These are phyloP conservation scores for Dactylellina parvicollis DNA, from an alignment of 2,329 filamentous ascomycete species.

Conservation along the genomic window DNA sequence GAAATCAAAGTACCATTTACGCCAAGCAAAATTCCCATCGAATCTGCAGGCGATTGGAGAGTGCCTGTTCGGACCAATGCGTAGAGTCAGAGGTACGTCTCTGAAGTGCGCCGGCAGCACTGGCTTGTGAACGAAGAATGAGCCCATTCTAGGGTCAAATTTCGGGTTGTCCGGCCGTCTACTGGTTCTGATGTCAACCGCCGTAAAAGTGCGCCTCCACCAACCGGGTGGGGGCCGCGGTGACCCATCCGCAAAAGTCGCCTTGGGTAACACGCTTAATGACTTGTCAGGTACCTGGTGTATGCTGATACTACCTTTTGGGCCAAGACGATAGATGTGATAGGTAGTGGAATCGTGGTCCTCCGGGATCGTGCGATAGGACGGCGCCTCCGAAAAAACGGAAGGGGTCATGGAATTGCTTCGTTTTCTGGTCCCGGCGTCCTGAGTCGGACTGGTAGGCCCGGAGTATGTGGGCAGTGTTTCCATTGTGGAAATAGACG, in stretches of 20 bases:
- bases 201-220: conserved; percentile 21
- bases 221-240: conserved; percentile 27
- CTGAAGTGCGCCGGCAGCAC: background rate
- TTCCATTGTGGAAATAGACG: conserved; percentile 47
- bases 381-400: conserved; percentile 38
- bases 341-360: conserved; percentile 47
- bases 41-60: conserved; percentile 49
- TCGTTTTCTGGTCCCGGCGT: conserved; percentile 7
- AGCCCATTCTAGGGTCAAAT: conserved; percentile 42
- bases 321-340: conserved; percentile 35
- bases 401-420: conserved; percentile 48
- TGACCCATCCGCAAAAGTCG: conserved; percentile 38
- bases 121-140: conserved; percentile 49
- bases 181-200: conserved; percentile 19
- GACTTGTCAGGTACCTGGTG: conserved; percentile 43
- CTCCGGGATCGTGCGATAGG: conserved; percentile 49
- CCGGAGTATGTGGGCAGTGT: conserved; percentile 44
- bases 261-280: conserved; percentile 25
- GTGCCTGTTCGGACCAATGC: conserved; percentile 36
- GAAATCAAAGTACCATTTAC: conserved; percentile 47
- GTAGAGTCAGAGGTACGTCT: conserved; percentile 26
- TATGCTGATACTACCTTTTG: conserved; percentile 22
- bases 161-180: conserved; percentile 36
- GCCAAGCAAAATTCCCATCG: conserved; percentile 33
- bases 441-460: conserved; percentile 22